Evolutionary conservation across 2,329 filamentous ascomycete genomes (phyloP).

Genomic region (Dendryphion nanum): DNA sequence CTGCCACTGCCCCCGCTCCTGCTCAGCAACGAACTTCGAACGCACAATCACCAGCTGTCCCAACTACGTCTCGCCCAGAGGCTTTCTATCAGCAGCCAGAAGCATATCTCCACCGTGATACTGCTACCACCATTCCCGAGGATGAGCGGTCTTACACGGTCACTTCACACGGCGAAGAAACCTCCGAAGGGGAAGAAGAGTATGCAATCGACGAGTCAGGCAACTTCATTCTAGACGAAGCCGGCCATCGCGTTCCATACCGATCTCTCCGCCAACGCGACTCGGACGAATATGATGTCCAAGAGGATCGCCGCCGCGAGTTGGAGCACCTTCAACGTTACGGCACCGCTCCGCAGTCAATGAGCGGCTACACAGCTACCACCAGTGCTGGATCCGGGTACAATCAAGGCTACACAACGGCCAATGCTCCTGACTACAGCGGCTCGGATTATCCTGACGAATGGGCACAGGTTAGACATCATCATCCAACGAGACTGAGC

Average conservation of each 20-base stretch:
- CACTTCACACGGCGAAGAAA: constrained; percentile 31
- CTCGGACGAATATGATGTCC: constrained; percentile 56
- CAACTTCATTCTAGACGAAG: constrained; percentile 36
- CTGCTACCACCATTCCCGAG: constrained; percentile 23
- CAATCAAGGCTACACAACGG: constrained; percentile 17
- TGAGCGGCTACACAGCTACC: constrained; percentile 25
- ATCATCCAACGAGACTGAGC: constrained; percentile 40
- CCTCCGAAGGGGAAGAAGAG: constrained; percentile 37
- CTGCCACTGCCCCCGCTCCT: constrained; percentile 30
- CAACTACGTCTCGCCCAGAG: constrained; percentile 32
- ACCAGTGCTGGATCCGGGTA: constrained; percentile 21
- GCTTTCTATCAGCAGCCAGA: constrained; percentile 40
- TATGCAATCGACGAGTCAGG: constrained; percentile 37
- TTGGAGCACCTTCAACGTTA: constrained; percentile 49
- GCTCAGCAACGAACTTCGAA: constrained; percentile 20
- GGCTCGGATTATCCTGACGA: constrained; percentile 38
- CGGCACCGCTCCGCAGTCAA: constrained; percentile 35
- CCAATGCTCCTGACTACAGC: constrained; percentile 33
- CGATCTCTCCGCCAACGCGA: constrained; percentile 30
- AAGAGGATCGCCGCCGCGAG: constrained; percentile 50
- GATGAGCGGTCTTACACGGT: constrained; percentile 38
- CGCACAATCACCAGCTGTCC: constrained; percentile 17
- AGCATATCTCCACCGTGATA: constrained; percentile 34
- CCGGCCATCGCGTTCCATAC: constrained; percentile 36
- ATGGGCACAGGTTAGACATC: constrained; percentile 39